Conservation (phyloP, 2,329 filamentous ascomycete genomes). For the Westerdykella sp. region DNA sequence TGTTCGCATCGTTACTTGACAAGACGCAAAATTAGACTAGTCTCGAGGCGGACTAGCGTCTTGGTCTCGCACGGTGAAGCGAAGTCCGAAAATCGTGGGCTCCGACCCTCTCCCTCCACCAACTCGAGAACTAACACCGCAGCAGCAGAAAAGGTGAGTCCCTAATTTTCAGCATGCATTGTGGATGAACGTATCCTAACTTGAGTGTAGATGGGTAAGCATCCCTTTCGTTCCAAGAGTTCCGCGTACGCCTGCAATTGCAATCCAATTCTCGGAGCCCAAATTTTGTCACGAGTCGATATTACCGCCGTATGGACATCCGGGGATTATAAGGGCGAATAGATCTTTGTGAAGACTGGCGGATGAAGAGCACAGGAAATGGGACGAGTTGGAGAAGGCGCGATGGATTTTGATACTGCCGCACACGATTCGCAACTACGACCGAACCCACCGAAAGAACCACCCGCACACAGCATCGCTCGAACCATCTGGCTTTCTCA, state of each 20-base stretch:
- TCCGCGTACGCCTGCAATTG: constrained; percentile 26
- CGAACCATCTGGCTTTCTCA: too few relatives aligned
- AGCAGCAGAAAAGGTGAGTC: constrained; percentile 51
- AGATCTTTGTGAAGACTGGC: too few relatives aligned
- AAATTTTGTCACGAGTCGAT: neutral
- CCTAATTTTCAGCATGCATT: constrained; percentile 5
- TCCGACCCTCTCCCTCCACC: constrained; percentile 10
- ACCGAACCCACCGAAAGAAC: too few relatives aligned
- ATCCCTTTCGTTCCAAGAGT: constrained; percentile 19
- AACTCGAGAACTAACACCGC: constrained; percentile 36
- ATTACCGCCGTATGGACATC: too few relatives aligned
- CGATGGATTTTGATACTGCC: too few relatives aligned
- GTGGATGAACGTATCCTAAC: constrained; percentile 18
- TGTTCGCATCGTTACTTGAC: constrained; percentile 22
- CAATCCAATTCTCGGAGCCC: constrained; percentile 12
- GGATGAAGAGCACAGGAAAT: too few relatives aligned
- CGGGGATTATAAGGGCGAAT: too few relatives aligned
- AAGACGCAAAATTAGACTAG: too few relatives aligned
- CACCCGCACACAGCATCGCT: too few relatives aligned
- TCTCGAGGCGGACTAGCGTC: constrained; percentile 12
- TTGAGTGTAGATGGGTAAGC: constrained; percentile 57
- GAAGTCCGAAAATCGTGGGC: constrained; percentile 11
- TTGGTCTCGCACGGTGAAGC: constrained; percentile 15
- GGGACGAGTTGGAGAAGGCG: too few relatives aligned
- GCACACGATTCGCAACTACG: too few relatives aligned